Evolutionary conservation across 768 basidiomycete species (phyloP).

Genomic region (Mycena pura): DNA sequence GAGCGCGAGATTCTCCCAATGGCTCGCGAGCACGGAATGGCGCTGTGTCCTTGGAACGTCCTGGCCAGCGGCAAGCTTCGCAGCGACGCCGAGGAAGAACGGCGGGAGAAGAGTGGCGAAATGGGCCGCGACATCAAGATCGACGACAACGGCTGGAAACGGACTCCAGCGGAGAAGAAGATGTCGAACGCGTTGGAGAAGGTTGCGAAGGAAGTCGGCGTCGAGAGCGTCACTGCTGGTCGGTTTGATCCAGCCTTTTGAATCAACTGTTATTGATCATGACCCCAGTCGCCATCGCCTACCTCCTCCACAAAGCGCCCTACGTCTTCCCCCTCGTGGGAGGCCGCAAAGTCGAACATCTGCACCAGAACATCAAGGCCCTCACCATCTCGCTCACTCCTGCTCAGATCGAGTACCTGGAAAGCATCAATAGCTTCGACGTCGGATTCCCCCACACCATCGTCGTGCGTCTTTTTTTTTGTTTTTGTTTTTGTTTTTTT

Average conservation of each 20-base stretch:
- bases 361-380: conserved; percentile 52
- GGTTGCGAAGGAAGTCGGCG: conserved; percentile 48
- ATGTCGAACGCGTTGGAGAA: conserved; percentile 44
- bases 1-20: conserved; percentile 55
- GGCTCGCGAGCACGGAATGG: conserved; percentile 39
- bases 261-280: conserved; percentile 25
- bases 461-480: not conserved
- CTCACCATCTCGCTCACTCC: conserved; percentile 45
- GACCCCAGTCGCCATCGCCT: conserved; percentile 18
- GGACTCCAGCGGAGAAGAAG: conserved; percentile 35
- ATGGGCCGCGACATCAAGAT: conserved; percentile 35
- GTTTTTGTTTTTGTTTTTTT: not conserved
- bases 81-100: conserved; percentile 38
- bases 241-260: not conserved
- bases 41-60: conserved; percentile 47
- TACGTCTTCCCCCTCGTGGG: conserved; percentile 10
- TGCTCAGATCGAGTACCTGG: conserved; percentile 47
- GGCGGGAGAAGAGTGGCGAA: conserved; percentile 34
- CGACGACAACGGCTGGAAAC: conserved; percentile 38
- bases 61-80: conserved; percentile 37
- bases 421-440: conserved; percentile 29
- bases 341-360: conserved; percentile 46
- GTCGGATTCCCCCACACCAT: not conserved
- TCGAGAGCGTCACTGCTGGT: conserved; percentile 40
- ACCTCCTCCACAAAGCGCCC: conserved; percentile 45